Evolutionary conservation across 176 grass and related monocot genomes (phyloP), one percentile per base, ranked within the genome.

Genomic region (Musa itinerans): DNA sequence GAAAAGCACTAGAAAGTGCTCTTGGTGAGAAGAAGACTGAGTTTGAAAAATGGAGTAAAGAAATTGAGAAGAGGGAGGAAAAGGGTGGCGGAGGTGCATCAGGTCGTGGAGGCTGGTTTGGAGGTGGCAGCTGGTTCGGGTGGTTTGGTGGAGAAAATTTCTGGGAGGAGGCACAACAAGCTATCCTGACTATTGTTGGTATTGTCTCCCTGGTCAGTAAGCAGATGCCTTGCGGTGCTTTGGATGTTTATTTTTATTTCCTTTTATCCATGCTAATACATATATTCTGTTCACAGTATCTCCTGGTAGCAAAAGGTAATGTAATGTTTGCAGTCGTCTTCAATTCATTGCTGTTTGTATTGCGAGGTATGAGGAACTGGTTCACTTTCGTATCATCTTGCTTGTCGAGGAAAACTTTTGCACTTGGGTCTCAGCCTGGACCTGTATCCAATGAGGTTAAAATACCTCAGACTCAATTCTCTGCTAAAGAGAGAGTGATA

Each of bases 161-260:
- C 76, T 92, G 92, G 92, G 78, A 92, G 52, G 85, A 88, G 63
- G 84, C 74, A 59, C 82, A 86, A 66, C 89, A 92, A 81, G 85
- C 71, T 19, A 71, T 90, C 84, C 65, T 87, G 10, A 85, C 83
- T 14, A 89, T 89, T 76, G n/a, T 96, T 8, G 83, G 84, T 79
- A 86, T 91, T 61, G 63, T 92, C 10, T 69, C 76, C 0, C 68
- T 26, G 77, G 86, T 90, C 78, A 85, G 53, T 17, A 20, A 62
- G 1, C 8, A 29, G 23, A 27, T 10, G 10, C 7, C 21, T 24
- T 26, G 56, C 43, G 63, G 12, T 34, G 7, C 11, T 52, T 7
- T 11, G 16, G 61, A 50, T 69, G 11, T 17, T 7, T 64, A 19
- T 59, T 68, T 65, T 77, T 15, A 17, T 74, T 74, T 74, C 7